phyloP scores from a whole-genome alignment of 164 flowering plant species.

The Vitis amurensis region DNA sequence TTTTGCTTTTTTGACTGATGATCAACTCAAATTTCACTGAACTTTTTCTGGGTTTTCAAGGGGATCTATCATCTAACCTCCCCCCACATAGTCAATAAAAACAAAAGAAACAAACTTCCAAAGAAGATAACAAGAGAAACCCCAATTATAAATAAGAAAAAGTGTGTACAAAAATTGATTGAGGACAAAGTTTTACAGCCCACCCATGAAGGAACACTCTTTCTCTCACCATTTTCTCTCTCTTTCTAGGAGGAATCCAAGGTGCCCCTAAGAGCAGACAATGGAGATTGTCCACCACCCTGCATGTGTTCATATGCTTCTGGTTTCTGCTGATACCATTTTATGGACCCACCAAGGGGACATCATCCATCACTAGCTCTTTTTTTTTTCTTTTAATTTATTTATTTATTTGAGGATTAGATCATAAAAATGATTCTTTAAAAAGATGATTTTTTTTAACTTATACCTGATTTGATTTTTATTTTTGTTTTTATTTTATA shows the following conservation, averaged over 20 bases:
- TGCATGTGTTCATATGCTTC: not conserved
- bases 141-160: not conserved
- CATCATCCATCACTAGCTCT: not conserved
- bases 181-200: slow-evolving; percentile 5
- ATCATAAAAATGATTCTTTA: not conserved
- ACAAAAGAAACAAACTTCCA: slow-evolving; percentile 7
- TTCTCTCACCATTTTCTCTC: not conserved
- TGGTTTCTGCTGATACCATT: not conserved
- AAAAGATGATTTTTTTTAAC: no score
- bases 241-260: not conserved
- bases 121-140: not conserved
- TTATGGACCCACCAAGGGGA: not conserved
- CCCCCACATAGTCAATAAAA: not conserved
- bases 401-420: not conserved
- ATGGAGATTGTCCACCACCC: not conserved
- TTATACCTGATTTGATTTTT: no score
- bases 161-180: not conserved
- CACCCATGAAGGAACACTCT: slow-evolving; percentile 2
- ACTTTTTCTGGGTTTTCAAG: no score
- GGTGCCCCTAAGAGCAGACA: slow-evolving; percentile 5
- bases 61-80: not conserved
- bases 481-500: no score
- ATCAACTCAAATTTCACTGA: no score
- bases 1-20: no score
- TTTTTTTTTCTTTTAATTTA: not conserved